phyloP scores from a whole-genome alignment of 2,329 filamentous ascomycete genomes.

The Juglanconis sp. region DNA sequence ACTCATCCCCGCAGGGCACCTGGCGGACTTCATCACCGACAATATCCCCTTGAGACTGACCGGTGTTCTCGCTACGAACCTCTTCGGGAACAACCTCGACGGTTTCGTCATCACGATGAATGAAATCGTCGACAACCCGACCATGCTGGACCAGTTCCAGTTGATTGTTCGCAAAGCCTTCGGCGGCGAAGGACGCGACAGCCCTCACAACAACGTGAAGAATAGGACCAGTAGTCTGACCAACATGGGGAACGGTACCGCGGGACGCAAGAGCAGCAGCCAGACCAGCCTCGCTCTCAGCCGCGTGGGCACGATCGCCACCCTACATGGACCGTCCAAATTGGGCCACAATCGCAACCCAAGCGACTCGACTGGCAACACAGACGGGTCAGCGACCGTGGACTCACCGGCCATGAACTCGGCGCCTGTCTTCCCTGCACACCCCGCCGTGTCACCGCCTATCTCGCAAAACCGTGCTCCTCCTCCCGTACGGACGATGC shows the following conservation, averaged over 20 bases:
- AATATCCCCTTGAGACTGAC: conserved; percentile 11
- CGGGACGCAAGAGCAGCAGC: conserved; percentile 4
- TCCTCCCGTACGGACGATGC: not conserved
- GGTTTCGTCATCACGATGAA: conserved; percentile 40
- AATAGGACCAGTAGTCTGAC: conserved; percentile 19
- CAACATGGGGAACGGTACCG: not conserved
- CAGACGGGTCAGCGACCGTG: not conserved
- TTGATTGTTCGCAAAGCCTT: conserved; percentile 31
- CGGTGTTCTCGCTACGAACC: conserved; percentile 35
- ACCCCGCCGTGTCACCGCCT: conserved; percentile 14
- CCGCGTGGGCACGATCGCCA: conserved; percentile 9
- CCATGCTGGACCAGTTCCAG: conserved; percentile 47
- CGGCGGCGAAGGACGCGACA: conserved; percentile 18
- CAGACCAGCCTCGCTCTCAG: conserved; percentile 9
- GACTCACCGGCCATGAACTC: conserved; percentile 7
- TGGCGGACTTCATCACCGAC: conserved; percentile 42
- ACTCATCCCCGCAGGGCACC: conserved; percentile 45
- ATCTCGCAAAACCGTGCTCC: not conserved
- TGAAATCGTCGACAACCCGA: conserved; percentile 49
- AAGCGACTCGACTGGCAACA: conserved; percentile 16
- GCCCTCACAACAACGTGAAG: conserved; percentile 2
- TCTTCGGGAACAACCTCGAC: conserved; percentile 34
- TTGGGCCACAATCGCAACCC: conserved; percentile 11
- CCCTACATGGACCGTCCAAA: conserved; percentile 13
- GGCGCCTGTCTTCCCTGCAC: conserved; percentile 11